phyloP scores from a whole-genome alignment of 2,329 filamentous ascomycete species.

The Fusarium proliferatum region DNA sequence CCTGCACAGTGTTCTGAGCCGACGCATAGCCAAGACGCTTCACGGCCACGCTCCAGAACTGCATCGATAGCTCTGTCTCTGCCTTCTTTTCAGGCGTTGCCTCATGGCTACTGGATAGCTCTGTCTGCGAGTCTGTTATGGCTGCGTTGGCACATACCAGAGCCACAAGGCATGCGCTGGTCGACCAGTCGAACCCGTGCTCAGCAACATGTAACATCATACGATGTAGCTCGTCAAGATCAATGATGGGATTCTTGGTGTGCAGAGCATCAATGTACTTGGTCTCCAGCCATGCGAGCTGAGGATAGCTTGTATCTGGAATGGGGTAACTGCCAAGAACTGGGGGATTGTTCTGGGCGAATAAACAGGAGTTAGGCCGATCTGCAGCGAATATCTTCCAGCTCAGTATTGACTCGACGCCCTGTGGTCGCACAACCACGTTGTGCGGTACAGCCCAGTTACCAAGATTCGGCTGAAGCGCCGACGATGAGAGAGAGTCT shows the following conservation, averaged over 20 bases:
- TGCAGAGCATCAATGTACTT: not conserved
- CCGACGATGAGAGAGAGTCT: not conserved
- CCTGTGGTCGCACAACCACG: not conserved
- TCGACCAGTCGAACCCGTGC: not conserved
- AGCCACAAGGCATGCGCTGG: rapidly evolving
- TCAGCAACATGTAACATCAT: not conserved
- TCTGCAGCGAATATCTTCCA: not conserved
- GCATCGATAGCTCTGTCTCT: not conserved
- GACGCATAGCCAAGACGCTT: not conserved
- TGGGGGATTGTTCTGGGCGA: not conserved
- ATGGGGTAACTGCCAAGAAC: not conserved
- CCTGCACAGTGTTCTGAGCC: not conserved
- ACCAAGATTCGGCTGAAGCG: not conserved
- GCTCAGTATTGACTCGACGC: not conserved
- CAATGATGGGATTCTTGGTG: not conserved
- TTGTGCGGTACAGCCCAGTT: not conserved
- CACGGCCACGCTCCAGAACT: not conserved
- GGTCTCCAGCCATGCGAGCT: not conserved
- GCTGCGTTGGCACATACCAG: not conserved
- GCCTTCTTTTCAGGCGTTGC: not conserved
- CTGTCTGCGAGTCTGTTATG: not conserved
- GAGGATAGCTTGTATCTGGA: not conserved
- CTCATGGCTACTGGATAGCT: not conserved
- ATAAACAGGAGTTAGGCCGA: rapidly evolving
- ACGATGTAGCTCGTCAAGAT: not conserved